These are phyloP conservation scores for Gonapodya sp. DNA, from an alignment of 192 early-diverging fungal genomes.

Conservation along the genomic window DNA sequence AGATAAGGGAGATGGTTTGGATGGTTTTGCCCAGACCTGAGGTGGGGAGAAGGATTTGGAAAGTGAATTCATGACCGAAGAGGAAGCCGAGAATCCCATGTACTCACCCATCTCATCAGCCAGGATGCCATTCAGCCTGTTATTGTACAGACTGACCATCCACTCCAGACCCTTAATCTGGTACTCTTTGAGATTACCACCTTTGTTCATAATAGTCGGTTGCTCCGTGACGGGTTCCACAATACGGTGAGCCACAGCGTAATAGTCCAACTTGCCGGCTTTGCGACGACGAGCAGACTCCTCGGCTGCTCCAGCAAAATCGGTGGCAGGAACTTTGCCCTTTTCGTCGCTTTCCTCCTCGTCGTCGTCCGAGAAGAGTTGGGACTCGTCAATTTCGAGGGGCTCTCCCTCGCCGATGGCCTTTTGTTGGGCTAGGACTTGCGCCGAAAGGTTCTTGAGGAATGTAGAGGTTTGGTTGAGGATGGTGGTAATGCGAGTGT, in stretches of 20 bases:
- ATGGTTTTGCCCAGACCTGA: slow-evolving; percentile 56
- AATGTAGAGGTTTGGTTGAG: slow-evolving; percentile 82
- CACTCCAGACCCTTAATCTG: slow-evolving; percentile 95
- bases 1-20: slow-evolving; percentile 93
- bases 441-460: slow-evolving; percentile 70
- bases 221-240: slow-evolving; percentile 72
- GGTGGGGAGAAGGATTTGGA: background rate
- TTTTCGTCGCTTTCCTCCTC: slow-evolving; percentile 29
- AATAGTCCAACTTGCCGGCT: slow-evolving; percentile 61
- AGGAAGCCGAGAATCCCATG: slow-evolving; percentile 33
- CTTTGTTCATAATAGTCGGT: slow-evolving; percentile 63
- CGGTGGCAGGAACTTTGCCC: slow-evolving; percentile 22
- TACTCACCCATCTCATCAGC: slow-evolving; percentile 94
- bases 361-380: slow-evolving; percentile 25
- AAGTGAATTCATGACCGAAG: background rate
- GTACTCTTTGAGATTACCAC: slow-evolving; percentile 93
- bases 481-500: slow-evolving; percentile 88
- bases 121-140: slow-evolving; percentile 92
- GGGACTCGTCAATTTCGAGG: slow-evolving; percentile 35
- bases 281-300: slow-evolving; percentile 21
- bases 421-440: slow-evolving; percentile 69
- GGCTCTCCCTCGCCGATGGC: slow-evolving; percentile 41
- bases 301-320: background rate
- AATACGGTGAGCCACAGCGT: slow-evolving; percentile 76
- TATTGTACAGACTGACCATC: slow-evolving; percentile 99